Percentiles rank a stretch among this genome's conserved stretches.
These are phyloP conservation scores for Crassisporium funariophilum DNA, from an alignment of 768 basidiomycete genomes.

Conservation along the genomic window DNA sequence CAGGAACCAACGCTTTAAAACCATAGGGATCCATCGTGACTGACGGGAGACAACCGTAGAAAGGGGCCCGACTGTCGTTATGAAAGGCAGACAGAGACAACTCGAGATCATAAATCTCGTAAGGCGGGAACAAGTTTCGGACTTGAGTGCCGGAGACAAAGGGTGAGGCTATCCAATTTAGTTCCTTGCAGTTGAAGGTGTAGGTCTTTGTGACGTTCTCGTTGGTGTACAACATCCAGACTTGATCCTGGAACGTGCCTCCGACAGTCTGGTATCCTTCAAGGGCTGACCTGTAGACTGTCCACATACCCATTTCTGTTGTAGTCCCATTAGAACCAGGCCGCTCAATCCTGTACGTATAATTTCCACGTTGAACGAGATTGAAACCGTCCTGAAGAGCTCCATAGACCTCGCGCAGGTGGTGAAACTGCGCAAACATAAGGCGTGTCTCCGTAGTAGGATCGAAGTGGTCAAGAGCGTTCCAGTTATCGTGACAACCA, in stretches of 20 bases:
- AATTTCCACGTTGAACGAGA: conserved; percentile 82
- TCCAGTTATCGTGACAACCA: conserved; percentile 90
- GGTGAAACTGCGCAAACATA: conserved; percentile 70
- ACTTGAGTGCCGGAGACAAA: conserved; percentile 62
- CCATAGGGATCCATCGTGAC: conserved; percentile 74
- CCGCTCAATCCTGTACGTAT: conserved; percentile 76
- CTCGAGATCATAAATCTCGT: conserved; percentile 71
- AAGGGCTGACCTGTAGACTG: conserved; percentile 70
- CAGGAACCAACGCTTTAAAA: conserved; percentile 82
- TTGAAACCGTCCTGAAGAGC: conserved; percentile 86
- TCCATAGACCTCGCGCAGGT: conserved; percentile 67
- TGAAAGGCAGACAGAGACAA: conserved; percentile 68
- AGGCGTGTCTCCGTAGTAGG: conserved; percentile 80
- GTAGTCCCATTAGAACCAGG: conserved; percentile 82
- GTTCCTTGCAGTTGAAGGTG: conserved; percentile 55
- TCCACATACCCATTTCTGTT: conserved; percentile 91
- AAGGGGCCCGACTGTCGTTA: conserved; percentile 60
- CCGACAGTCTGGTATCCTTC: conserved; percentile 58
- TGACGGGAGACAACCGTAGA: conserved; percentile 68
- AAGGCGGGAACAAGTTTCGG: conserved; percentile 80
- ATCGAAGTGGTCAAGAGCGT: conserved; percentile 93
- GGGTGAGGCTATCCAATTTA: conserved; percentile 80
- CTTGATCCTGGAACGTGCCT: conserved; percentile 62
- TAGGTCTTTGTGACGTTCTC: conserved; percentile 76
- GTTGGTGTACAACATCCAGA: conserved; percentile 88